phyloP scores from a whole-genome alignment of 257 asterid genomes.

The Primulina huaijiensis region DNA sequence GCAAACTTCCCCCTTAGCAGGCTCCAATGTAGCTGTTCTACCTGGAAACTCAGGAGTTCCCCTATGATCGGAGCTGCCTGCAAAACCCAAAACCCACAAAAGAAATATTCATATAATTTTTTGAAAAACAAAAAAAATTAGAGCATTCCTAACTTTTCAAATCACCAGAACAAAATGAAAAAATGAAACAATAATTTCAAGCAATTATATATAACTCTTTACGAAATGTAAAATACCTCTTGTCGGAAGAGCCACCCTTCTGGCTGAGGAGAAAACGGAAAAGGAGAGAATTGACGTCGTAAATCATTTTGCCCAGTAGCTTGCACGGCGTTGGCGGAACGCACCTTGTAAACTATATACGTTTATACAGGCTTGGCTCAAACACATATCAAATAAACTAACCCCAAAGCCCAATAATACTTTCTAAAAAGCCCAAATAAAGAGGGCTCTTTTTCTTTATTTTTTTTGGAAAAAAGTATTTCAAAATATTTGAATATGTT shows the following conservation, averaged over 20 bases:
- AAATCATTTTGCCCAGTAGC: neutral
- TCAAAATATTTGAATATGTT: no score
- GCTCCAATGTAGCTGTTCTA: slow-evolving; percentile 87
- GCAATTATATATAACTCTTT: no score
- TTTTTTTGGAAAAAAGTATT: no score
- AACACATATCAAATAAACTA: no score
- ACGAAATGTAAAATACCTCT: slow-evolving; percentile 2
- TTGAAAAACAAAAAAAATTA: no score
- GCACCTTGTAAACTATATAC: neutral
- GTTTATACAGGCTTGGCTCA: no score
- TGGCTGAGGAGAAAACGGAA: slow-evolving; percentile 16
- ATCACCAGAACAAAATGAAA: neutral
- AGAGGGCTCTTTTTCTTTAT: no score
- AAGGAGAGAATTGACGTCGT: slow-evolving; percentile 14
- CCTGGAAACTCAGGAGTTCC: slow-evolving; percentile 93
- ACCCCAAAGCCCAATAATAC: no score
- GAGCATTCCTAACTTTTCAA: no score
- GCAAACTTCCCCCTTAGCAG: slow-evolving; percentile 74
- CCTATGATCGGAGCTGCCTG: slow-evolving; percentile 98
- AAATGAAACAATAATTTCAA: neutral
- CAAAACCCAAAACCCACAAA: neutral
- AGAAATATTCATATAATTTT: neutral
- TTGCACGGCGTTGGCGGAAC: neutral
- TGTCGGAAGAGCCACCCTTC: slow-evolving; percentile 20
- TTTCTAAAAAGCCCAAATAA: no score